Base-by-base conservation (phyloP, 768 basidiomycete species). In the Multifurca ochricompacta region DNA sequence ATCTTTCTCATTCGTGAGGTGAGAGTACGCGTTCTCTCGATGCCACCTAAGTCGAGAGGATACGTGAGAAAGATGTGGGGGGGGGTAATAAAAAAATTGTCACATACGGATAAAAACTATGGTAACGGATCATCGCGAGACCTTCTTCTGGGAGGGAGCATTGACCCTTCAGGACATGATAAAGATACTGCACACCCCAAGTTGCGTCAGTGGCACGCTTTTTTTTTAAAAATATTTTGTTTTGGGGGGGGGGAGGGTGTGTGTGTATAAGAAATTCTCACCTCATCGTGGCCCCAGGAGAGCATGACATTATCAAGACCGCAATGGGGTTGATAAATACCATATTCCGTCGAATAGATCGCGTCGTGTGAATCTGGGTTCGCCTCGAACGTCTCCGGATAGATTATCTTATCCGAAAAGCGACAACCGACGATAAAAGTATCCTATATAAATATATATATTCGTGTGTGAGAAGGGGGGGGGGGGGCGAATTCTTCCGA, bases 211-310 rank as follows among this genome's bases (percentile, higher is more conserved):
- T 34, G 48, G 30, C 25, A 14, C 19, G 31, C 10, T 40, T n/a
- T n/a, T n/a, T n/a, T n/a, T n/a, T n/a, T n/a, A n/a, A n/a, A n/a
- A n/a, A n/a, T n/a, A n/a, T n/a, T n/a, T n/a, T n/a, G n/a, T n/a
- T n/a, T n/a, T n/a, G n/a, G n/a, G n/a, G n/a, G n/a, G n/a, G n/a
- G n/a, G n/a, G n/a, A n/a, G n/a, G n/a, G n/a, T n/a, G n/a, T n/a
- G n/a, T n/a, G n/a, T n/a, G 56, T n/a, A 51, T 62, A 57, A 31
- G n/a, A 51, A 47, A 45, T 19, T 63, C 74, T 30, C 66, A 85
- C 87, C 74, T 95, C 91, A 64, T 94, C 91, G 63, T 94, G 91
- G 14, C 91, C 91, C 87, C 87, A 93, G 32, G 82, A 85, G 27
- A 94, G 70, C 86, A 91, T 90, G 44, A 91, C 85, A 63, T 89